These are phyloP conservation scores for Phialophora expanda DNA, from an alignment of 2,329 filamentous ascomycete genomes.

Conservation along the genomic window DNA sequence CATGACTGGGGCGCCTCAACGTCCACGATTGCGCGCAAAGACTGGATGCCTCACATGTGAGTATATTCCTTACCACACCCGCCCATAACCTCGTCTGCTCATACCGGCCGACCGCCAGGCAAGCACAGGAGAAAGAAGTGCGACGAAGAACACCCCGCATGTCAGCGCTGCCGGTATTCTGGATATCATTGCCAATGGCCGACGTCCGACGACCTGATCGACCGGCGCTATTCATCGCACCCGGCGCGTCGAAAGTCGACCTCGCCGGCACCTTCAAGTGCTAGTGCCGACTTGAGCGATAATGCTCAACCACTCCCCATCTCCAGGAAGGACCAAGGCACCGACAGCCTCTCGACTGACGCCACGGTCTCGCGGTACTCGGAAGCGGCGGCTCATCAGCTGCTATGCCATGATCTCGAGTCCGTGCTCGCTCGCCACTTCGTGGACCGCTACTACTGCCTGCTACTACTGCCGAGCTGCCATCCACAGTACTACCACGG, in stretches of 20 bases:
- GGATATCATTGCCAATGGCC: constrained; percentile 29
- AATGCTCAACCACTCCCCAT: neutral
- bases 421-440: constrained; percentile 30
- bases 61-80: neutral
- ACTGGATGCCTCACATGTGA: constrained; percentile 33
- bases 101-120: constrained; percentile 14
- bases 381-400: constrained; percentile 23
- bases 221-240: constrained; percentile 26
- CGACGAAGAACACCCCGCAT: constrained; percentile 23
- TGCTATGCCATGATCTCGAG: constrained; percentile 26
- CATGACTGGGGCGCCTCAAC: neutral
- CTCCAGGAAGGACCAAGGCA: neutral
- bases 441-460: constrained; percentile 26
- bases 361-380: constrained; percentile 19
- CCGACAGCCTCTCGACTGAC: constrained; percentile 1
- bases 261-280: neutral
- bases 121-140: constrained; percentile 30
- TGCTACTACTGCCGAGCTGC: constrained; percentile 29
- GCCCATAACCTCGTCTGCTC: neutral
- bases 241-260: constrained; percentile 13
- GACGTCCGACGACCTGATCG: constrained; percentile 25
- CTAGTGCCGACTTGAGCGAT: neutral
- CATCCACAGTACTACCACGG: constrained; percentile 27
- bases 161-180: constrained; percentile 22
- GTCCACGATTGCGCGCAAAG: constrained; percentile 24